Evolutionary conservation across 768 basidiomycete genomes (phyloP).

Genomic region (Gymnopilus dilepis): DNA sequence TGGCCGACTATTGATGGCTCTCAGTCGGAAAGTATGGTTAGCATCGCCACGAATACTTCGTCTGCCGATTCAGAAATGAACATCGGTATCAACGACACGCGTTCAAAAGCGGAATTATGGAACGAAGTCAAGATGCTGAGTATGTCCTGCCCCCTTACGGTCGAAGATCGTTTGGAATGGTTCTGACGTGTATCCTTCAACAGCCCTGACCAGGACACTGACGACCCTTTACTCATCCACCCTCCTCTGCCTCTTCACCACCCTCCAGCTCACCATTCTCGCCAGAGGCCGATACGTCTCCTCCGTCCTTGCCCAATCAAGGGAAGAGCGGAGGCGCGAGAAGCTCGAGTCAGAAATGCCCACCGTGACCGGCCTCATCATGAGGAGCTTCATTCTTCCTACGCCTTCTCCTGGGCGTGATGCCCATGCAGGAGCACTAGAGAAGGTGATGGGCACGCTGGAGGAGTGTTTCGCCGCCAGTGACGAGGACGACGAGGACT

Average conservation of each 20-base stretch:
- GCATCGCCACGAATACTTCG: constrained; percentile 32
- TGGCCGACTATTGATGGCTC: constrained; percentile 1
- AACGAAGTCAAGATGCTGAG: constrained; percentile 90
- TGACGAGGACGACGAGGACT: constrained; percentile 31
- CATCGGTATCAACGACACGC: constrained; percentile 35
- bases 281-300: constrained; percentile 82
- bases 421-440: background rate
- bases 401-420: background rate
- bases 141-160: constrained; percentile 36
- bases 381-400: background rate
- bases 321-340: constrained; percentile 59
- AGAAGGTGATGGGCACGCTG: constrained; percentile 18
- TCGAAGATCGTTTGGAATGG: background rate
- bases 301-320: constrained; percentile 64
- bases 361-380: constrained; percentile 2
- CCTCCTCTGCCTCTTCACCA: constrained; percentile 84
- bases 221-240: constrained; percentile 88
- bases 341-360: constrained; percentile 47
- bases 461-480: constrained; percentile 9
- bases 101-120: constrained; percentile 88
- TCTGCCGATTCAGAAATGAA: constrained; percentile 25
- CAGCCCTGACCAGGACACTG: constrained; percentile 87
- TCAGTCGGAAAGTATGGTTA: constrained; percentile 41
- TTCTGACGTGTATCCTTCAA: background rate
- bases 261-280: constrained; percentile 84